These are phyloP conservation scores for Aspergillus cristatus DNA, from an alignment of 495 filamentous ascomycete species.

Conservation along the genomic window DNA sequence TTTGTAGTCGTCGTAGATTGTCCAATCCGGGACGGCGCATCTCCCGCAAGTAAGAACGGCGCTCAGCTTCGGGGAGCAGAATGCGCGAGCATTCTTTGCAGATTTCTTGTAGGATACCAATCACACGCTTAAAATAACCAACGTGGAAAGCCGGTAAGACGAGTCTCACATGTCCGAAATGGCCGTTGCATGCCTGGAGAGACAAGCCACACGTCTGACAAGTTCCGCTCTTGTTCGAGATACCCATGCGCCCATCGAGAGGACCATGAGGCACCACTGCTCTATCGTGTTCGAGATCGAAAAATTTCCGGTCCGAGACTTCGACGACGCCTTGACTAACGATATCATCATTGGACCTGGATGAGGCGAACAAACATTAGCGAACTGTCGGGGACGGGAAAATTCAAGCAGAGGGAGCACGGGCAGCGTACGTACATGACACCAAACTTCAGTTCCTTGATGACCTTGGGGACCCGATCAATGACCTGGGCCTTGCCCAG, in stretches of 20 bases:
- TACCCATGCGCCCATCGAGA: slow-evolving; percentile 79
- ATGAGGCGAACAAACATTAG: slow-evolving; percentile 3
- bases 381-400: too few species aligned
- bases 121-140: slow-evolving; percentile 86
- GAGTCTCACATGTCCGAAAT: slow-evolving; percentile 87
- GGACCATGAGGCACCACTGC: slow-evolving; percentile 68
- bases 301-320: slow-evolving; percentile 82
- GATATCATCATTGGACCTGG: slow-evolving; percentile 80
- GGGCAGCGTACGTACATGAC: slow-evolving; percentile 76
- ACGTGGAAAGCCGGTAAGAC: slow-evolving; percentile 90
- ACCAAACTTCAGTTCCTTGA: slow-evolving; percentile 89
- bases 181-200: slow-evolving; percentile 77
- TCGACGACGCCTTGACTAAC: slow-evolving; percentile 89
- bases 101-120: slow-evolving; percentile 80
- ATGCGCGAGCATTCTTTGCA: slow-evolving; percentile 71
- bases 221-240: slow-evolving; percentile 61
- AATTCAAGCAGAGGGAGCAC: slow-evolving; percentile 1
- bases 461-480: slow-evolving; percentile 77
- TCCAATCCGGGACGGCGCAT: slow-evolving; percentile 76
- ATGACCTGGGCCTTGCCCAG: slow-evolving; percentile 81
- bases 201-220: slow-evolving; percentile 77
- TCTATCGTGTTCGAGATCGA: slow-evolving; percentile 69
- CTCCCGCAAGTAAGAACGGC: slow-evolving; percentile 62
- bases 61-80: slow-evolving; percentile 66
- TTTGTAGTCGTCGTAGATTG: slow-evolving; percentile 65